These are phyloP conservation scores for Drosera spatulata DNA, from an alignment of 179 eudicot genomes.

Conservation along the genomic window DNA sequence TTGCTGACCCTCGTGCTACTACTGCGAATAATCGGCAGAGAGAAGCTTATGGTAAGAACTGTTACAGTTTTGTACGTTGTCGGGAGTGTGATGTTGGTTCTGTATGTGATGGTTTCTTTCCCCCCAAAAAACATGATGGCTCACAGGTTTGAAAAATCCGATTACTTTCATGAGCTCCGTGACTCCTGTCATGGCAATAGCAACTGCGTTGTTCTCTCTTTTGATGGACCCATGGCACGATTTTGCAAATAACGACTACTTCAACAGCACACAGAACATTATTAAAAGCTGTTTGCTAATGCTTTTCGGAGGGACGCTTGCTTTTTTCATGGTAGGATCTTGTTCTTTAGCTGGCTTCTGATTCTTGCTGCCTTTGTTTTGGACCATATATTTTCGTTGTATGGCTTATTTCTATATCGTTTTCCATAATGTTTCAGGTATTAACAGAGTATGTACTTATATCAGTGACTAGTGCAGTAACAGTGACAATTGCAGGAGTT, in stretches of 20 bases:
- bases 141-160: constrained; percentile 84
- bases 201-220: constrained; percentile 71
- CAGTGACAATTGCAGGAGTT: constrained; percentile 93
- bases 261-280: constrained; percentile 65
- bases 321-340: constrained; percentile 74
- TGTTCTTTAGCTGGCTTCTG: neutral
- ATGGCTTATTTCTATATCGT: neutral
- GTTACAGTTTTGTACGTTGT: too few relatives aligned
- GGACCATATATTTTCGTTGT: too few relatives aligned
- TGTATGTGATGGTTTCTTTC: too few relatives aligned
- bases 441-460: constrained; percentile 83
- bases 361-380: neutral
- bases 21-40: constrained; percentile 45
- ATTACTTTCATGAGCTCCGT: constrained; percentile 92
- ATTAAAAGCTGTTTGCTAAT: constrained; percentile 68
- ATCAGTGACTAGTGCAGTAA: constrained; percentile 93
- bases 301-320: constrained; percentile 95
- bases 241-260: constrained; percentile 50
- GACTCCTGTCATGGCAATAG: constrained; percentile 85
- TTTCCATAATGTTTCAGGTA: constrained; percentile 20
- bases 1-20: constrained; percentile 14
- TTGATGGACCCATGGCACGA: constrained; percentile 86
- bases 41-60: constrained; percentile 81
- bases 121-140: too few relatives aligned
- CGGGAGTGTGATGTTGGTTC: too few relatives aligned